phyloP scores from a whole-genome alignment of 208 protist species.

The Herpetomonas tarakana region DNA sequence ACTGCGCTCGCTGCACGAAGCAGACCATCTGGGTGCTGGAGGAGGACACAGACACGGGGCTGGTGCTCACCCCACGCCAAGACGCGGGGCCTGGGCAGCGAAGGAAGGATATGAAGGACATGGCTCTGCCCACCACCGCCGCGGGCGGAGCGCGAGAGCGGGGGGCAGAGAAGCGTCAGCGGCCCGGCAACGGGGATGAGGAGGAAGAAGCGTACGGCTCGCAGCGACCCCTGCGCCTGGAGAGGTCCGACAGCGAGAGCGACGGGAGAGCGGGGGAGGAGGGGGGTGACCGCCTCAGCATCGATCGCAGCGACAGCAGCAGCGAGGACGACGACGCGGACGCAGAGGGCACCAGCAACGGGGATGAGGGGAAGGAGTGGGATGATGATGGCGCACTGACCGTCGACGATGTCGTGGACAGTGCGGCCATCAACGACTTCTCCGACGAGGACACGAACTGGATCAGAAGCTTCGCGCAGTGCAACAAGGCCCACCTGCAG shows the following conservation, averaged over 20 bases:
- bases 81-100: background rate
- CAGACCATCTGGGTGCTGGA: constrained; percentile 71
- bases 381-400: constrained; percentile 56
- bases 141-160: too few relatives aligned
- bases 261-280: background rate
- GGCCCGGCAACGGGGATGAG: too few relatives aligned
- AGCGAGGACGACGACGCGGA: background rate
- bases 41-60: constrained; percentile 18
- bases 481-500: constrained; percentile 18
- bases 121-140: too few relatives aligned
- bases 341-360: constrained; percentile 7
- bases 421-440: constrained; percentile 77
- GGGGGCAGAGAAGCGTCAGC: background rate
- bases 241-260: constrained; percentile 9
- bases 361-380: constrained; percentile 9
- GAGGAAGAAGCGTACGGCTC: background rate
- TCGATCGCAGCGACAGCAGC: background rate
- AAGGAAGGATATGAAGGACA: too few relatives aligned
- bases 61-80: background rate
- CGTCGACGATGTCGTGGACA: constrained; percentile 73
- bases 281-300: background rate
- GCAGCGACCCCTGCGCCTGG: background rate
- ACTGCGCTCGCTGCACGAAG: constrained; percentile 58
- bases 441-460: constrained; percentile 64
- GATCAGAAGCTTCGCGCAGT: constrained; percentile 56